Percentiles rank a stretch among this genome's conserved stretches.
Evolutionary conservation across 129 eudicot species (phyloP).

Genomic region (Flaveria bidentis): DNA sequence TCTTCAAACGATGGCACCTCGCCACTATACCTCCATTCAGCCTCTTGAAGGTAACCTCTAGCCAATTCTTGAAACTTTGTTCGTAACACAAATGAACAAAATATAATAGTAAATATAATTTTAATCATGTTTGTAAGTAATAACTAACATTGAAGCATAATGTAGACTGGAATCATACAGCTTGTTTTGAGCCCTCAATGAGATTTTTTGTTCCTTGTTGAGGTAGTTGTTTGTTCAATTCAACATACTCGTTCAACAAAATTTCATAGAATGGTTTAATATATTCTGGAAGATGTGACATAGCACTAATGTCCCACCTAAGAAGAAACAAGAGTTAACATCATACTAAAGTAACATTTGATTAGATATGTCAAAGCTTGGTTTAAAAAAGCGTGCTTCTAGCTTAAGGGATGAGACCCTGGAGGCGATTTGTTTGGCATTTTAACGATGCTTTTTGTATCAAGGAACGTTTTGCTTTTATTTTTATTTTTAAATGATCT

Average conservation of each 20-base stretch:
- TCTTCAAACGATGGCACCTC: slow-evolving; percentile 20
- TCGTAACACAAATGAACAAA: neutral
- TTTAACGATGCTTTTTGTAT: no score
- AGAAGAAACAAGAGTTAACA: neutral
- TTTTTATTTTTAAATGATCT: no score
- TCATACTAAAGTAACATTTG: neutral
- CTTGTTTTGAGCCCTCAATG: neutral
- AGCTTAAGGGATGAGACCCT: no score
- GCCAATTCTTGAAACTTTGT: slow-evolving; percentile 7
- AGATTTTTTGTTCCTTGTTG: neutral
- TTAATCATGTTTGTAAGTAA: neutral
- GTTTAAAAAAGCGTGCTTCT: no score
- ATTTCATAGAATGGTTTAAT: neutral
- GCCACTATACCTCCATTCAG: slow-evolving; percentile 25
- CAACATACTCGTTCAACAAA: neutral
- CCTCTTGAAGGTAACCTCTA: slow-evolving; percentile 1
- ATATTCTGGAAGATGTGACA: neutral
- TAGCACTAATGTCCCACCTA: neutral
- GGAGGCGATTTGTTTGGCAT: neutral
- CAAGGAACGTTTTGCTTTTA: no score
- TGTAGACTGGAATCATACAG: slow-evolving; percentile 15
- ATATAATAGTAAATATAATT: no score
- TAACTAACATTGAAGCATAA: neutral
- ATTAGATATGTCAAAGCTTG: no score
- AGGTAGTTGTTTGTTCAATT: neutral